Evolutionary conservation across 495 filamentous ascomycete species (phyloP).

Genomic region (Daldinia concentrica): DNA sequence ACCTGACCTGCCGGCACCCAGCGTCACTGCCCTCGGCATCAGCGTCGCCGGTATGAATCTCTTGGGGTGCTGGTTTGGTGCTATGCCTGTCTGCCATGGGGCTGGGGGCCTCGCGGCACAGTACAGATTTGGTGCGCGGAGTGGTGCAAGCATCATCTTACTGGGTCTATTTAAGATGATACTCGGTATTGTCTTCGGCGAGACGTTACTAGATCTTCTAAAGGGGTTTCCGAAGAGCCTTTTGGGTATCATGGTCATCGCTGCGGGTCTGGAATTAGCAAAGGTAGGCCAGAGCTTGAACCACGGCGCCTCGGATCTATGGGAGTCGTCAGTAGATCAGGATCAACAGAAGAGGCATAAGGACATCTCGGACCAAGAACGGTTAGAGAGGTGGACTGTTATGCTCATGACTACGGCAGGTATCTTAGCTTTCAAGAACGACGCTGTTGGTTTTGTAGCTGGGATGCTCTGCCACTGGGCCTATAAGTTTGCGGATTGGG

Average conservation of each 20-base stretch:
- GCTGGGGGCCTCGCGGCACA: slow-evolving; percentile 91
- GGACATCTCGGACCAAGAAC: slow-evolving; percentile 64
- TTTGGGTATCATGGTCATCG: slow-evolving; percentile 87
- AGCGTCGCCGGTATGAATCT: slow-evolving; percentile 87
- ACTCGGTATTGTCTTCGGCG: slow-evolving; percentile 77
- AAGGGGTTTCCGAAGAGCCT: slow-evolving; percentile 74
- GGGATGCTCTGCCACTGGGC: slow-evolving; percentile 77
- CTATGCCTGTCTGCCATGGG: slow-evolving; percentile 96
- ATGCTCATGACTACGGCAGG: slow-evolving; percentile 88
- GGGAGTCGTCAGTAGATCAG: slow-evolving; percentile 46
- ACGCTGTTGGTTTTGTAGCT: slow-evolving; percentile 83
- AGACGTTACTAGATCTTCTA: slow-evolving; percentile 72
- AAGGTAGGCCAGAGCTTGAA: slow-evolving; percentile 86
- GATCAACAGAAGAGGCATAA: slow-evolving; percentile 33
- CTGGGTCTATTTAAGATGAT: slow-evolving; percentile 79
- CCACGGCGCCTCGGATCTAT: slow-evolving; percentile 70
- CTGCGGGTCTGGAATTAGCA: slow-evolving; percentile 84
- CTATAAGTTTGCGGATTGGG: slow-evolving; percentile 52
- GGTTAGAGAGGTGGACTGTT: slow-evolving; percentile 77
- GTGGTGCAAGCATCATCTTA: slow-evolving; percentile 81
- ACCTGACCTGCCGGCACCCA: slow-evolving; percentile 70
- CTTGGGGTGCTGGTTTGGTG: slow-evolving; percentile 86
- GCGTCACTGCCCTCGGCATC: slow-evolving; percentile 76
- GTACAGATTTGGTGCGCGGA: slow-evolving; percentile 88
- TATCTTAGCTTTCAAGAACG: slow-evolving; percentile 87